phyloP scores from a whole-genome alignment of 169 alveolate genomes.

The Babesia bigemina region DNA sequence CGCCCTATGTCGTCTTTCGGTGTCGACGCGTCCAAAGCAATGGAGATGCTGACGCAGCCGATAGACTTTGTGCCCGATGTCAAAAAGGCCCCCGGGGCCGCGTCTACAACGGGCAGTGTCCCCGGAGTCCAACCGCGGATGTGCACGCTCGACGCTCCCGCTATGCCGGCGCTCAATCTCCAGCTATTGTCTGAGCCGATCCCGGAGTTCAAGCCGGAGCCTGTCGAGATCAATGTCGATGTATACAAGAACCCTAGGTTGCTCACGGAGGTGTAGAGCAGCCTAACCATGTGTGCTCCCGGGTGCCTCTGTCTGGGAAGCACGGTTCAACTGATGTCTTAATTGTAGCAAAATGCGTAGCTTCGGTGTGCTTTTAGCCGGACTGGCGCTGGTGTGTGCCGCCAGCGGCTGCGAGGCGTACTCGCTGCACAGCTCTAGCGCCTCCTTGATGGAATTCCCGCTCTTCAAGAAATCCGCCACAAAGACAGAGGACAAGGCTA shows the following conservation, averaged over 20 bases:
- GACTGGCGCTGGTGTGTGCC: background rate
- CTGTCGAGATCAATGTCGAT: background rate
- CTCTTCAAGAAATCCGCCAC: background rate
- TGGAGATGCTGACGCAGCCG: constrained; percentile 26
- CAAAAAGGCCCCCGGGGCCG: background rate
- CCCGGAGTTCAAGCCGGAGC: background rate
- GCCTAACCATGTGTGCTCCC: constrained; percentile 6
- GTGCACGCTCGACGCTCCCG: background rate
- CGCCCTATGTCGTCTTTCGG: constrained; percentile 9
- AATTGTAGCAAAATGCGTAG: constrained; percentile 6
- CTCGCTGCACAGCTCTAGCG: background rate
- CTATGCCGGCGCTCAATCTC: background rate
- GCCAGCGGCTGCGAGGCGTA: background rate
- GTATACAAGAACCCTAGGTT: constrained; percentile 10
- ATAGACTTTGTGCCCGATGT: constrained; percentile 2
- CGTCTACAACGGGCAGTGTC: background rate
- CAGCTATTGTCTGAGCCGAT: background rate
- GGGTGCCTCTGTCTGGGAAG: constrained; percentile 4
- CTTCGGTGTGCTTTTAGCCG: background rate
- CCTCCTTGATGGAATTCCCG: constrained; percentile 11
- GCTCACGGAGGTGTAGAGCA: constrained; percentile 5
- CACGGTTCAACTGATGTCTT: background rate
- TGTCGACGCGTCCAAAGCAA: constrained; percentile 2
- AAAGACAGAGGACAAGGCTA: background rate
- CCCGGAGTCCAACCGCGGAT: background rate